These are phyloP conservation scores for Aspergillus quadrilineatus DNA, from an alignment of 2,329 filamentous ascomycete genomes.

Conservation along the genomic window DNA sequence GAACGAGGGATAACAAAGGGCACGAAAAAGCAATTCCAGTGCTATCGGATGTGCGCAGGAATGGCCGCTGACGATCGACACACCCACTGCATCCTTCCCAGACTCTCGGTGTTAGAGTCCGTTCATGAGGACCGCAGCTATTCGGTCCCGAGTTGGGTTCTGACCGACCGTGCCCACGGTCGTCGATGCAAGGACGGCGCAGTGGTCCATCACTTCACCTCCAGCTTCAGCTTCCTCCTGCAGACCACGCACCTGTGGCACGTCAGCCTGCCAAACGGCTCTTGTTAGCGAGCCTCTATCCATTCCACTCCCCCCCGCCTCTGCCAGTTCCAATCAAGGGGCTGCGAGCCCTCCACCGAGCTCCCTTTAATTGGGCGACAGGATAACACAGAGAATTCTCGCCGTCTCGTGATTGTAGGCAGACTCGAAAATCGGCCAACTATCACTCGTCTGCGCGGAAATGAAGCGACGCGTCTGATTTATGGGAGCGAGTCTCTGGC, in stretches of 20 bases:
- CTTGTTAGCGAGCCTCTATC: background rate
- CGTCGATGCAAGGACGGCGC: background rate
- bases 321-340: background rate
- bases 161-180: background rate
- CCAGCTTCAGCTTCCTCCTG: background rate
- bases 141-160: background rate
- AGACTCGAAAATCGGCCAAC: background rate
- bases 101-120: background rate
- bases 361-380: background rate
- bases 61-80: background rate
- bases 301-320: too few relatives aligned
- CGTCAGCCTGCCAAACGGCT: background rate
- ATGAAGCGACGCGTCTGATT: background rate
- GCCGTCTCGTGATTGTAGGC: background rate
- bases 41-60: background rate
- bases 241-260: background rate
- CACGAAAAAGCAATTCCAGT: background rate
- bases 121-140: background rate
- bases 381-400: background rate
- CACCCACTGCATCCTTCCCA: background rate
- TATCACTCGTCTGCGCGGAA: background rate
- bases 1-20: background rate
- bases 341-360: background rate
- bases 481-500: background rate
- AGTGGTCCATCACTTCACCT: too few relatives aligned